Percentiles rank a stretch among this genome's conserved stretches.
phyloP scores from a whole-genome alignment of 2,329 filamentous ascomycete genomes.

The Mollisia scopiformis region DNA sequence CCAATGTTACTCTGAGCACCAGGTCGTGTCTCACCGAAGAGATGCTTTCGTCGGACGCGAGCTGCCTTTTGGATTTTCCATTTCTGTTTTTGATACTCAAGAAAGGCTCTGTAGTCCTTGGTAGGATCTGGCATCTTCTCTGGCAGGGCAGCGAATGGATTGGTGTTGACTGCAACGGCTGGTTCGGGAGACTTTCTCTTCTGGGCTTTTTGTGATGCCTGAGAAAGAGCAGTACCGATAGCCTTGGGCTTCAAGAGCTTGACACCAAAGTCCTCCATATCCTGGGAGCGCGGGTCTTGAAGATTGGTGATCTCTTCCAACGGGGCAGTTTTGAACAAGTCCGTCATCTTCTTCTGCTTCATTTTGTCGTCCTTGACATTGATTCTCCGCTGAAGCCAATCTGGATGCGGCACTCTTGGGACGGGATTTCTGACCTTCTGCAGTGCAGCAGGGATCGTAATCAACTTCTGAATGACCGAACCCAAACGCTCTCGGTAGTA shows the following conservation, averaged over 20 bases:
- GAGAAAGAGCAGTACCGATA: slow-evolving; percentile 53
- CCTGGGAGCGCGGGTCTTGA: slow-evolving; percentile 57
- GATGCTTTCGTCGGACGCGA: slow-evolving; percentile 78
- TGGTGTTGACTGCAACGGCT: slow-evolving; percentile 59
- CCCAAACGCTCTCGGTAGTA: slow-evolving; percentile 96
- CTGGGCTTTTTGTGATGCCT: slow-evolving; percentile 46
- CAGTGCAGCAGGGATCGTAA: slow-evolving; percentile 95
- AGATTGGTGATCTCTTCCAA: slow-evolving; percentile 74
- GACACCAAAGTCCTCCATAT: slow-evolving; percentile 82
- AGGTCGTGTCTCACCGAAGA: slow-evolving; percentile 84
- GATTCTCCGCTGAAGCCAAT: slow-evolving; percentile 94
- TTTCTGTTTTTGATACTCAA: slow-evolving; percentile 96
- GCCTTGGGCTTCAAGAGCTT: slow-evolving; percentile 69
- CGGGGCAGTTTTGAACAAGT: slow-evolving; percentile 78
- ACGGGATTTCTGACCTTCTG: slow-evolving; percentile 96
- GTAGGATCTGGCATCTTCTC: slow-evolving; percentile 82
- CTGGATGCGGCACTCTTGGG: slow-evolving; percentile 88
- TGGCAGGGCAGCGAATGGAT: slow-evolving; percentile 83
- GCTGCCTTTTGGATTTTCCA: slow-evolving; percentile 98
- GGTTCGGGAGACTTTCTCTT: slow-evolving; percentile 78
- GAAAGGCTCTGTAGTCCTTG: slow-evolving; percentile 84
- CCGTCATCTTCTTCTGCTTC: slow-evolving; percentile 98
- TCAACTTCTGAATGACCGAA: slow-evolving; percentile 97
- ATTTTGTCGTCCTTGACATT: slow-evolving; percentile 95
- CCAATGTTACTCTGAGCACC: slow-evolving; percentile 68